These are phyloP conservation scores for Fusarium chaquense DNA, from an alignment of 2,329 filamentous ascomycete genomes.

Conservation along the genomic window DNA sequence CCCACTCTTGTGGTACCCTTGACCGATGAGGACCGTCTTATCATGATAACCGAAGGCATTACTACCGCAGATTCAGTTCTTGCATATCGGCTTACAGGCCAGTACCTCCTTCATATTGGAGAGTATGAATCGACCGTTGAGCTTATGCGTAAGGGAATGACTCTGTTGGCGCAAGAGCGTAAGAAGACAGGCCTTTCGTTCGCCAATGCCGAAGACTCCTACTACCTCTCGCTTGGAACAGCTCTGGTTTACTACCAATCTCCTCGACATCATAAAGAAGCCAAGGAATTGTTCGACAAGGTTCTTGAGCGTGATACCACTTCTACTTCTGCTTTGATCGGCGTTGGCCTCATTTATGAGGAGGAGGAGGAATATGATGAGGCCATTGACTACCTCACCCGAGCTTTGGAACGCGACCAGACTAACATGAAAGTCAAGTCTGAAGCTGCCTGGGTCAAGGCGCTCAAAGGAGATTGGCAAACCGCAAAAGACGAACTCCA, in stretches of 20 bases:
- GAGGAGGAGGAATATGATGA: constrained; percentile 90
- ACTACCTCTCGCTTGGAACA: constrained; percentile 85
- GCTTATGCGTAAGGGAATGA: constrained; percentile 79
- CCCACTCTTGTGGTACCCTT: constrained; percentile 68
- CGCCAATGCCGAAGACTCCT: constrained; percentile 76
- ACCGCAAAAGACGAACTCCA: constrained; percentile 77
- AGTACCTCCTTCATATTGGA: constrained; percentile 86
- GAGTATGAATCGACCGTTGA: constrained; percentile 87
- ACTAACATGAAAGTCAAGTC: constrained; percentile 82
- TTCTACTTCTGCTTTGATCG: constrained; percentile 85
- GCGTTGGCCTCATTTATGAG: constrained; percentile 90
- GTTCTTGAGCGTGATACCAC: constrained; percentile 81
- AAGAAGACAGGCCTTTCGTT: constrained; percentile 77
- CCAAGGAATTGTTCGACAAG: constrained; percentile 84
- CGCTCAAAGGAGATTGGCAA: constrained; percentile 80
- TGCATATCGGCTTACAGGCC: constrained; percentile 83
- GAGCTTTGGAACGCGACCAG: constrained; percentile 79
- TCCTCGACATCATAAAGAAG: constrained; percentile 89
- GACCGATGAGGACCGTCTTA: constrained; percentile 80
- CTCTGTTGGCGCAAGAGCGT: constrained; percentile 69
- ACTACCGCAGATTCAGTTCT: constrained; percentile 77
- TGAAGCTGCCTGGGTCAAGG: constrained; percentile 93
- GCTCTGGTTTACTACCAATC: constrained; percentile 90
- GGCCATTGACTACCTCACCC: constrained; percentile 82
- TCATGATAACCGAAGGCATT: constrained; percentile 83